Base-by-base conservation (phyloP, 1,284 basidiomycete species). In the Sporisorium graminicola region DNA sequence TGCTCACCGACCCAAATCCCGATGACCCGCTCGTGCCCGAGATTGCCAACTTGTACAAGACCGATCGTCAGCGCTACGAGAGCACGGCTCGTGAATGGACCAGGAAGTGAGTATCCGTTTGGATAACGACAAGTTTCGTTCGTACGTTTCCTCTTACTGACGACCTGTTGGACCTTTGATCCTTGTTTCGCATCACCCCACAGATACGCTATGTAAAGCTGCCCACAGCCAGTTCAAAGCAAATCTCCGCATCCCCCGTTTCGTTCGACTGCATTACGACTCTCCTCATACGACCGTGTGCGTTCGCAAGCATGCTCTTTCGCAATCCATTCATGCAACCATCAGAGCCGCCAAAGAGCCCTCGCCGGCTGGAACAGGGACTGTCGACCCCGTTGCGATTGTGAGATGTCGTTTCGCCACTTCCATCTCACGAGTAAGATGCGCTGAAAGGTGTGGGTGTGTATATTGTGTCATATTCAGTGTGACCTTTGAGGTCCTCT, bases 81-180 rank as follows among this genome's bases (percentile, higher is more conserved):
- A 85, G 78, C 77, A 85, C 84, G 6, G 84, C 84, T 20, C 74
- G 84, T 58, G 84, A 85, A 67, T 85, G 84, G 84, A 85, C 83
- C 35, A 65, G 84, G 49, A 85, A 85, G 81, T 85, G 61, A 68
- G 83, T 80, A 40, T 40, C 14, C 16, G 31, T n/a, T n/a, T n/a
- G n/a, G n/a, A n/a, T n/a, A n/a, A n/a, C n/a, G n/a, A n/a, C n/a
- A n/a, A n/a, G n/a, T n/a, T n/a, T n/a, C n/a, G n/a, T n/a, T n/a
- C 14, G 27, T 20, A 31, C 24, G 13, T 13, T 26, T 33, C 8
- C 18, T 16, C 26, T 12, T 33, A 29, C 46, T 58, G 53, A 66
- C 40, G 53, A 66, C 40, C 31, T 24, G 20, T 47, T 51, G 9
- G 2, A n/a, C n/a, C 9, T n/a, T 27, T 7, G 3, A 5, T 37